Percentiles rank a stretch among this genome's conserved stretches.
Evolutionary conservation across 768 basidiomycete genomes (phyloP).

Genomic region (Mycena rosella): DNA sequence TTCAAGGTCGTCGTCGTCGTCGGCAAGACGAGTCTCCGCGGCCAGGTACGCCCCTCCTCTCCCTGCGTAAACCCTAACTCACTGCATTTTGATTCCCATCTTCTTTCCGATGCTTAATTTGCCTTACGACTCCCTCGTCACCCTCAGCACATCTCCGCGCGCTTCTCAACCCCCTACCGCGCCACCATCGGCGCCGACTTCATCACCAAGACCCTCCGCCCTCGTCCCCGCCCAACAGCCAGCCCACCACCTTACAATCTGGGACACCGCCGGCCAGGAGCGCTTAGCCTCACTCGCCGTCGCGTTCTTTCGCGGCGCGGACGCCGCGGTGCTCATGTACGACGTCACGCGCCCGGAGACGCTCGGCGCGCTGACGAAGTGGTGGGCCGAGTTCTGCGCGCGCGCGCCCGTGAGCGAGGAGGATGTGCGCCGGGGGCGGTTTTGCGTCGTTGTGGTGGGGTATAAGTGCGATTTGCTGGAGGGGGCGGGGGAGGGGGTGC

Average conservation of each 20-base stretch:
- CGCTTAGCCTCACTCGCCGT: constrained; percentile 85
- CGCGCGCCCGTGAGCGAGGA: too few relatives aligned
- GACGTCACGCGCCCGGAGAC: too few relatives aligned
- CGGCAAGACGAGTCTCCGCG: constrained; percentile 87
- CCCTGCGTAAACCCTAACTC: background rate
- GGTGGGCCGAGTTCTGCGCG: too few relatives aligned
- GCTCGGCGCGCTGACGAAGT: too few relatives aligned
- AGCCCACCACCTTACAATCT: constrained; percentile 59
- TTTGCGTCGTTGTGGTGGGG: constrained; percentile 84
- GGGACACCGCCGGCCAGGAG: constrained; percentile 89
- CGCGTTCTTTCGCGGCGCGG: constrained; percentile 90
- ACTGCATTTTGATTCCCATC: too few relatives aligned
- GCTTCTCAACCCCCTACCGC: constrained; percentile 81
- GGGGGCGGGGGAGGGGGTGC: constrained; percentile 24
- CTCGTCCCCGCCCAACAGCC: constrained; percentile 57
- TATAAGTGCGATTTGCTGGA: constrained; percentile 79
- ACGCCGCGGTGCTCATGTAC: too few relatives aligned
- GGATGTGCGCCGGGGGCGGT: constrained; percentile 70
- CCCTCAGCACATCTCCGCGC: constrained; percentile 84
- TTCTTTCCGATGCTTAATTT: too few relatives aligned
- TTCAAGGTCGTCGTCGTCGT: too few relatives aligned
- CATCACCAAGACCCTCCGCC: constrained; percentile 79
- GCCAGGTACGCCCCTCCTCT: constrained; percentile 68
- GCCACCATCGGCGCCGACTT: constrained; percentile 94
- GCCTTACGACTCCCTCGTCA: background rate